These are phyloP conservation scores for Trametes cinnabarina DNA, from an alignment of 768 basidiomycete genomes.

Conservation along the genomic window DNA sequence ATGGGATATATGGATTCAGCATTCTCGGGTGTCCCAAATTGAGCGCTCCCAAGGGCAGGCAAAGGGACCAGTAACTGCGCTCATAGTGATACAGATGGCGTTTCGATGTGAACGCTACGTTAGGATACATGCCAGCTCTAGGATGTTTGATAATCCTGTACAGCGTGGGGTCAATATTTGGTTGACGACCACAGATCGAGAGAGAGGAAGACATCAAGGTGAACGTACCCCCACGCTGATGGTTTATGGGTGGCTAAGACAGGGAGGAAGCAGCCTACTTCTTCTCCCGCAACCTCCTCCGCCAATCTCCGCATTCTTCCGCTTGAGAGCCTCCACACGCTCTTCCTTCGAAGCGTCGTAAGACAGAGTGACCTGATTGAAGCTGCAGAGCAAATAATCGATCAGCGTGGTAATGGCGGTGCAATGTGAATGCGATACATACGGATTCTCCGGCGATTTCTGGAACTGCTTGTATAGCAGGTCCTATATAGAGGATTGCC, in stretches of 20 bases:
- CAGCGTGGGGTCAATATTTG: background rate
- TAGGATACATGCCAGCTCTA: no score
- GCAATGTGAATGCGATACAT: constrained; percentile 29
- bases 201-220: background rate
- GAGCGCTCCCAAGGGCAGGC: no score
- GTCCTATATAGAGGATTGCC: constrained; percentile 46
- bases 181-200: no score
- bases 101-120: background rate
- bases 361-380: constrained; percentile 75
- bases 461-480: constrained; percentile 92
- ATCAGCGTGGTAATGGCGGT: background rate
- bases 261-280: background rate
- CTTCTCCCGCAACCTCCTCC: constrained; percentile 54
- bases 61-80: background rate
- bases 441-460: constrained; percentile 96
- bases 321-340: constrained; percentile 70
- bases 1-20: no score
- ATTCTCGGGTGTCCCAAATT: no score
- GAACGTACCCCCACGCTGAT: no score
- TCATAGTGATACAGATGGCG: background rate
- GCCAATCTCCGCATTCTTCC: constrained; percentile 64
- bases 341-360: constrained; percentile 91
- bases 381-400: constrained; percentile 43
- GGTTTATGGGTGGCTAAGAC: no score
- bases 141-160: background rate